Base-by-base conservation (phyloP, 371 early-diverging fungal genomes). In the Actinomucor elegans region DNA sequence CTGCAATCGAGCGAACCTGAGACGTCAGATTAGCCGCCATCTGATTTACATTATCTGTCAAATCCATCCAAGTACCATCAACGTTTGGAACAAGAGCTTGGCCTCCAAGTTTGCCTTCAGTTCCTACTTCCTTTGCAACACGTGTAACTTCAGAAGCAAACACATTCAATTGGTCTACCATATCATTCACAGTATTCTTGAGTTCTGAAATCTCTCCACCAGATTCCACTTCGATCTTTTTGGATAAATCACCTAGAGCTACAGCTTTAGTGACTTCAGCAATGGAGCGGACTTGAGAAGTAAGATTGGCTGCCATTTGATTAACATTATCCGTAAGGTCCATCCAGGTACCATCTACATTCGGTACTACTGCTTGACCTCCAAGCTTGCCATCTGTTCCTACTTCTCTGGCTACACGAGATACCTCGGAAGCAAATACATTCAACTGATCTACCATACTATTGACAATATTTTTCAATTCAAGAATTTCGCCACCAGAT, bases 381-480 rank as follows among this genome's bases (percentile, higher is more conserved):
- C 79, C 79, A 1, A 78, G 57, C 21, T 58, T 59, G 15, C 79
- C 79, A 9, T 78, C 73, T 24, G 69, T 48, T 5, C 69, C 64
- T 41, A 73, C 70, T 58, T 70, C 66, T 27, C 45, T 43, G 0
- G 80, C 53, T 1, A 80, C 74, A 17, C 77, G 66, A 3, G 71
- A 68, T 5, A 83, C 83, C 53, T 83, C 83, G 36, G 59, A 50
- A 0, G 77, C 67, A 48, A 79, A 79, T 0, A 51, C 48, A 23
- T 64, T 59, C 4, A 81, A 42, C 21, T 81, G 80, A 20, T 80
- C 78, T 12, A 86, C 60, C 85, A 88, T 88, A 47, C 80, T 64
- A 64, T 87, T 86, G 33, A 87, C 86, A 58, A 75, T 84, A 50
- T 83, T 79, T 55, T 87, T 86, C 33, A 87, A 71, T 9, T 58